Evolutionary conservation across 768 basidiomycete genomes (phyloP).

Genomic region (Kwoniella sp.): DNA sequence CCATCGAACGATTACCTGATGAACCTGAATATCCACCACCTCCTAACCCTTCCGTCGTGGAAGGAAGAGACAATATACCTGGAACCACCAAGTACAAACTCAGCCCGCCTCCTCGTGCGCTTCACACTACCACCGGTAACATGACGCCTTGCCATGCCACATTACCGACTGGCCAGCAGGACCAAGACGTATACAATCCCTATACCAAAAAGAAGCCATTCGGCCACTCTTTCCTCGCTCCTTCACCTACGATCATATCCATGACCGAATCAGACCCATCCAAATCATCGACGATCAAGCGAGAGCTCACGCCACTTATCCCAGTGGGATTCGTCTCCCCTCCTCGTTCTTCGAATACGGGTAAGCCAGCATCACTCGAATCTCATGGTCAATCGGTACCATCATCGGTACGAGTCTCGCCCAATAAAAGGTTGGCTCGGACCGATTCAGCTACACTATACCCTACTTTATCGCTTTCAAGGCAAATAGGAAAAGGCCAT

Average conservation of each 20-base stretch:
- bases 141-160: not conserved
- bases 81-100: not conserved
- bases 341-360: not conserved
- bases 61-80: not conserved
- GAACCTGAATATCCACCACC: slow-evolving; percentile 13
- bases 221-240: slow-evolving; percentile 9
- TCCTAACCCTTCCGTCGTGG: not conserved
- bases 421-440: not conserved
- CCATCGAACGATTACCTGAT: slow-evolving; percentile 4
- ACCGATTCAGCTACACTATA: slow-evolving; percentile 12
- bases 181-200: not conserved
- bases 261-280: not conserved
- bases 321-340: slow-evolving; percentile 1
- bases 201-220: slow-evolving; percentile 4
- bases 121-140: not conserved
- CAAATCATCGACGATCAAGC: not conserved
- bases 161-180: not conserved
- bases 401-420: no score
- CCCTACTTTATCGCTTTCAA: not conserved
- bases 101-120: no score
- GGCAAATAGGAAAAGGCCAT: not conserved
- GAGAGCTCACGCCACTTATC: slow-evolving; percentile 3
- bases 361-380: not conserved
- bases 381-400: not conserved
- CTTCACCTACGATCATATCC: slow-evolving; percentile 3